Evolutionary conservation across 768 basidiomycete species (phyloP), one percentile per base, ranked within the genome.

Genomic region (Pholiota microspora): DNA sequence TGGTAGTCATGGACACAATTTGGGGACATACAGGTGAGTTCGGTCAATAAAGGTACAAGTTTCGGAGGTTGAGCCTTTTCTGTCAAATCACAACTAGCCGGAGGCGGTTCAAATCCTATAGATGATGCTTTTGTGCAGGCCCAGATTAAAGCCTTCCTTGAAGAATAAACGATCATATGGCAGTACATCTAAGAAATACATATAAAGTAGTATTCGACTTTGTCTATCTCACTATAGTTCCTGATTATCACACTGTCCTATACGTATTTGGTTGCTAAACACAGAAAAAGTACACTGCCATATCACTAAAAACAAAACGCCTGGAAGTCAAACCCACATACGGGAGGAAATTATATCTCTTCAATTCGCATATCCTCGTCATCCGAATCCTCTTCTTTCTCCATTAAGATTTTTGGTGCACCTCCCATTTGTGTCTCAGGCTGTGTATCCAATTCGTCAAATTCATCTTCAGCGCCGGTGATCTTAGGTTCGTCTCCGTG

Each of bases 361-460:
- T 89, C 82, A 52, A 94, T 89, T 62, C 73, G 82, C 64, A 80
- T 74, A 62, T 92, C 89, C 55, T 89, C 88, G 45, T 86, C 84
- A 50, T 86, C 83, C 18, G 76, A 75, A 3, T 71, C 71, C 3
- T 65, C 66, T 4, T 65, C 63, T 36, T 6, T 55, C 57, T 9
- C 54, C 66, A 32, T 25, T 12, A 15, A 28, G 32, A 7, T 27
- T 29, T 31, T 57, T 18, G 7, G 21, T 45, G n/a, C 45, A 13
- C 35, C 28, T 16, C 45, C 59, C 57, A 54, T 59, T 34, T 56
- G 54, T 13, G 49, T 32, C 29, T 60, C 56, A 5, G 54, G 47
- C 23, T 48, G 53, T 48, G 50, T 45, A 8, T 61, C 58, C 27
- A 62, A 48, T 31, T 63, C 61, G 10, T 66, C 59, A 61, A 52